A percentile compares a stretch with the other conserved stretches of the same genome.
Evolutionary conservation across 371 early-diverging fungal genomes (phyloP).

Genomic region (Neoconidiobolus thromboides): DNA sequence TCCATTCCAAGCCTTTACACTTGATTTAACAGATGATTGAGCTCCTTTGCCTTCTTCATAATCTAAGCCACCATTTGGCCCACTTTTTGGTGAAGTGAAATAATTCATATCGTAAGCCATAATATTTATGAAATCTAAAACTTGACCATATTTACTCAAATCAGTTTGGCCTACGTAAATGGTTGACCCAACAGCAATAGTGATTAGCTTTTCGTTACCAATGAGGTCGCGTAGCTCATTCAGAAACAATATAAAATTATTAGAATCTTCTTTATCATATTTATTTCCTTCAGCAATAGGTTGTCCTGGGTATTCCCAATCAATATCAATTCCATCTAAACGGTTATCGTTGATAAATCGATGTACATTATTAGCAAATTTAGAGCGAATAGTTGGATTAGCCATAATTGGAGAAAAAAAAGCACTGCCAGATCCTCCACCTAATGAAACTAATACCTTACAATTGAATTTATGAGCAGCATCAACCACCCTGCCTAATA

Average conservation of each 20-base stretch:
- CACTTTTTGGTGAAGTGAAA: constrained; percentile 28
- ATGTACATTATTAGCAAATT: constrained; percentile 19
- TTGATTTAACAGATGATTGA: constrained; percentile 10
- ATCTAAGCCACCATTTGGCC: constrained; percentile 42
- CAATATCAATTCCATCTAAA: constrained; percentile 26
- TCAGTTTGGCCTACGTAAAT: constrained; percentile 35
- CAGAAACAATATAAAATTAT: constrained; percentile 34
- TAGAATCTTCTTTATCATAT: constrained; percentile 26
- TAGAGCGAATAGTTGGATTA: constrained; percentile 15
- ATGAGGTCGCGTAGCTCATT: constrained; percentile 39
- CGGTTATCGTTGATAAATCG: not conserved
- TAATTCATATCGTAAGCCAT: constrained; percentile 38
- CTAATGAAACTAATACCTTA: constrained; percentile 31
- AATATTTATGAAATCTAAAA: constrained; percentile 35
- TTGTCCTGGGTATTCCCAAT: constrained; percentile 65
- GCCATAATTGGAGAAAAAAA: constrained; percentile 35
- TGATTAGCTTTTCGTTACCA: constrained; percentile 33
- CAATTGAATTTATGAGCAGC: not conserved
- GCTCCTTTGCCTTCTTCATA: constrained; percentile 17
- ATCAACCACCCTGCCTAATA: constrained; percentile 9
- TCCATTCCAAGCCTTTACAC: constrained; percentile 22
- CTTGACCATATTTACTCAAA: constrained; percentile 28
- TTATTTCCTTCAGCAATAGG: constrained; percentile 47
- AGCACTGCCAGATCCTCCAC: constrained; percentile 56
- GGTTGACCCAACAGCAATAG: constrained; percentile 45